Evolutionary conservation across 805 yeast species (phyloP).

Genomic region (Cyberlindnera amylophila): DNA sequence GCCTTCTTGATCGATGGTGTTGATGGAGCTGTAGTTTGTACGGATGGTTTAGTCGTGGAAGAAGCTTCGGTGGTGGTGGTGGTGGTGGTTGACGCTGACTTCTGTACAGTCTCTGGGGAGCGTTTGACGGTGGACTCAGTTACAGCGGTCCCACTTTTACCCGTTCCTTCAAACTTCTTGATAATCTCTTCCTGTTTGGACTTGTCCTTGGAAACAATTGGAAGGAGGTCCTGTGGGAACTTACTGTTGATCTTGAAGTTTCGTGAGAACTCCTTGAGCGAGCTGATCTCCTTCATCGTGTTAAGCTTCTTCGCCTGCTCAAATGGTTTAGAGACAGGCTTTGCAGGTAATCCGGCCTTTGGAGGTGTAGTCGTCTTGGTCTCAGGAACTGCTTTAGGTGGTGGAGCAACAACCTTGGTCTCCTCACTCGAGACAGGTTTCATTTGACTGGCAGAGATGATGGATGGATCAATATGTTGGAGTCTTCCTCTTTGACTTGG

Average conservation of each 20-base stretch:
- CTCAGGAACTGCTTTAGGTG: neutral
- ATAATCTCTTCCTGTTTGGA: conserved; percentile 59
- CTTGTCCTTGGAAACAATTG: conserved; percentile 66
- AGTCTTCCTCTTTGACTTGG: conserved; percentile 51
- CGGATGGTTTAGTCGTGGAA: neutral
- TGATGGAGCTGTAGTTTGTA: neutral
- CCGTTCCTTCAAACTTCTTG: conserved; percentile 26
- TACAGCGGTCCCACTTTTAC: conserved; percentile 11
- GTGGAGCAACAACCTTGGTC: neutral
- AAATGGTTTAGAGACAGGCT: conserved; percentile 6
- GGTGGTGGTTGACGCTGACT: conserved; percentile 4
- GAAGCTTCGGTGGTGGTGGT: conserved; percentile 5
- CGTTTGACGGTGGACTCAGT: neutral
- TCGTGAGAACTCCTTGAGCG: conserved; percentile 74
- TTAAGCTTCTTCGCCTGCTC: conserved; percentile 33
- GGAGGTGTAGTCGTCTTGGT: neutral
- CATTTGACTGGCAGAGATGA: conserved; percentile 45
- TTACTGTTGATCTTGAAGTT: conserved; percentile 69
- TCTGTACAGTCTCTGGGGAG: conserved; percentile 7
- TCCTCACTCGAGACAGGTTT: neutral
- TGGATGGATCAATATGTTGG: conserved; percentile 58
- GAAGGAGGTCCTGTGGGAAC: conserved; percentile 50
- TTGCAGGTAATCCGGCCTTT: conserved; percentile 27
- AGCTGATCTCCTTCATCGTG: conserved; percentile 61
- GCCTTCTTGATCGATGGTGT: conserved; percentile 4